Percentiles rank a stretch among this genome's conserved stretches.
These are phyloP conservation scores for Fusarium denticulatum DNA, from an alignment of 2,329 filamentous ascomycete species.

Conservation along the genomic window DNA sequence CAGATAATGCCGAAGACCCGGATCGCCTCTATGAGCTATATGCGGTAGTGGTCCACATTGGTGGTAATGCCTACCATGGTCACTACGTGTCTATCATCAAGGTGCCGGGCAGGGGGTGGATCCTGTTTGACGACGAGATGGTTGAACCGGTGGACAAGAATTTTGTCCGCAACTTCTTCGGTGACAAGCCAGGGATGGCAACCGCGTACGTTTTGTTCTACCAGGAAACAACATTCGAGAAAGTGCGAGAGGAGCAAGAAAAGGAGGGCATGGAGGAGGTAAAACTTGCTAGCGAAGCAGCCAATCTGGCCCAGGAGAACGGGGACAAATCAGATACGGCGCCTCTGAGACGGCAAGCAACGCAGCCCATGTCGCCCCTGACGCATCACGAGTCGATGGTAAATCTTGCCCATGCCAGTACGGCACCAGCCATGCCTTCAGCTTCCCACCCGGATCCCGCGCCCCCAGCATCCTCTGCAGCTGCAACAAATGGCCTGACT, in stretches of 20 bases:
- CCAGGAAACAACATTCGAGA: slow-evolving; percentile 83
- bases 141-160: slow-evolving; percentile 97
- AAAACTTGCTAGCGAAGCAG: slow-evolving; percentile 64
- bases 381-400: slow-evolving; percentile 64
- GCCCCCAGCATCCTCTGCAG: slow-evolving; percentile 23
- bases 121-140: slow-evolving; percentile 98
- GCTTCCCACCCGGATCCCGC: slow-evolving; percentile 26
- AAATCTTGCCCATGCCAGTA: slow-evolving; percentile 72
- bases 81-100: slow-evolving; percentile 99
- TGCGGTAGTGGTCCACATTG: slow-evolving; percentile 96
- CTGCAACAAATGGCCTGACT: slow-evolving; percentile 30
- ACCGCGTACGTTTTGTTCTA: slow-evolving; percentile 98
- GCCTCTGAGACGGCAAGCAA: slow-evolving; percentile 61
- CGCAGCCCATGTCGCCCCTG: slow-evolving; percentile 57
- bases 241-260: slow-evolving; percentile 80
- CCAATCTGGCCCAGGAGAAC: slow-evolving; percentile 63
- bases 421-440: slow-evolving; percentile 61
- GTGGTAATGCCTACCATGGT: slow-evolving; percentile 94
- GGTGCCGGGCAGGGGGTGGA: slow-evolving; percentile 93
- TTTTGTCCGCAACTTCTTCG: slow-evolving; percentile 97
- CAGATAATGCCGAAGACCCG: slow-evolving; percentile 91
- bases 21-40: slow-evolving; percentile 97
- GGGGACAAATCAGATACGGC: slow-evolving; percentile 56
- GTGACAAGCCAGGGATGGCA: slow-evolving; percentile 88
- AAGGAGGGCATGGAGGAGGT: slow-evolving; percentile 76